A percentile compares a stretch with the other conserved stretches of the same genome.
Conservation (phyloP, 164 flowering plant genomes). For the grape (Vitis vinifera) region ASM3070453v1 NC_081822.1:35775501-35776000, state of each 20-base stretch:
- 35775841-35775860: constrained; percentile 79
- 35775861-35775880: constrained; percentile 57
- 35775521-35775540: too few species aligned
- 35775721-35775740: too few species aligned
- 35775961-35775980: constrained; percentile 21
- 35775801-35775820: constrained; percentile 71
- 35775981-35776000: constrained; percentile 76
- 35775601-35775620: too few species aligned
- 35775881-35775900: constrained; percentile 58
- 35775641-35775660: too few species aligned
- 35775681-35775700: too few species aligned
- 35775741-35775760: constrained; percentile 34
- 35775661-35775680: too few species aligned
- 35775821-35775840: constrained; percentile 73
- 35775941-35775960: not conserved
- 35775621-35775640: too few species aligned
- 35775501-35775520: too few species aligned
- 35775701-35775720: too few species aligned
- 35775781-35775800: constrained; percentile 61
- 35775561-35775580: too few species aligned
- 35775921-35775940: not conserved
- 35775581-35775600: too few species aligned
- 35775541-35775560: too few species aligned
- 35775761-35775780: constrained; percentile 93
- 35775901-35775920: not conserved